Evolutionary conservation across 1,284 basidiomycete species (phyloP).

Genomic region (Ceratobasidium papillatum): DNA sequence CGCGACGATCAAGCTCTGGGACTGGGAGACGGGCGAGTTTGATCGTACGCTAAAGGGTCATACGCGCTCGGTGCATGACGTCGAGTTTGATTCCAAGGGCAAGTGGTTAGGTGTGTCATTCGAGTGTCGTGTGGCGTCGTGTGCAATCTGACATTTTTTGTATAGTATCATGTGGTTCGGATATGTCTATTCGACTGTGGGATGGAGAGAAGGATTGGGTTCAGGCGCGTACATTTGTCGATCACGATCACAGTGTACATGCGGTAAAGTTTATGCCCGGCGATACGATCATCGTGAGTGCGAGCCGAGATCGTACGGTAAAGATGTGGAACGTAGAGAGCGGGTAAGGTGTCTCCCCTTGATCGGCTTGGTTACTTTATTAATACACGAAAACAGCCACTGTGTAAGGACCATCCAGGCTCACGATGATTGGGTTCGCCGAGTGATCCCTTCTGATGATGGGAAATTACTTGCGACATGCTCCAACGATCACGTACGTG

Average conservation of each 20-base stretch:
- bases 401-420: conserved; percentile 68
- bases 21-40: conserved; percentile 94
- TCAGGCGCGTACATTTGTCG: conserved; percentile 85
- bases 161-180: conserved; percentile 86
- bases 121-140: too few species aligned
- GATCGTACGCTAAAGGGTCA: conserved; percentile 92
- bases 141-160: conserved; percentile 28
- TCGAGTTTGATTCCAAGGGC: conserved; percentile 88
- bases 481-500: conserved; percentile 82
- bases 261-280: conserved; percentile 84
- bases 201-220: conserved; percentile 89
- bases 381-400: conserved; percentile 53
- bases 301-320: conserved; percentile 87
- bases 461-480: conserved; percentile 78
- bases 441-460: conserved; percentile 76
- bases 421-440: conserved; percentile 77
- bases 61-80: conserved; percentile 86
- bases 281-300: conserved; percentile 83
- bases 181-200: conserved; percentile 92
- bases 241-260: conserved; percentile 91
- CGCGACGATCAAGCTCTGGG: conserved; percentile 90
- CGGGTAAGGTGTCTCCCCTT: conserved; percentile 62
- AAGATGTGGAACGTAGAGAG: conserved; percentile 86
- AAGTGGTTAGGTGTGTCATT: conserved; percentile 71
- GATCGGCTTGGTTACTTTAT: background rate